Evolutionary conservation across 2,329 filamentous ascomycete genomes (phyloP).

Genomic region (Talaromyces sp.): DNA sequence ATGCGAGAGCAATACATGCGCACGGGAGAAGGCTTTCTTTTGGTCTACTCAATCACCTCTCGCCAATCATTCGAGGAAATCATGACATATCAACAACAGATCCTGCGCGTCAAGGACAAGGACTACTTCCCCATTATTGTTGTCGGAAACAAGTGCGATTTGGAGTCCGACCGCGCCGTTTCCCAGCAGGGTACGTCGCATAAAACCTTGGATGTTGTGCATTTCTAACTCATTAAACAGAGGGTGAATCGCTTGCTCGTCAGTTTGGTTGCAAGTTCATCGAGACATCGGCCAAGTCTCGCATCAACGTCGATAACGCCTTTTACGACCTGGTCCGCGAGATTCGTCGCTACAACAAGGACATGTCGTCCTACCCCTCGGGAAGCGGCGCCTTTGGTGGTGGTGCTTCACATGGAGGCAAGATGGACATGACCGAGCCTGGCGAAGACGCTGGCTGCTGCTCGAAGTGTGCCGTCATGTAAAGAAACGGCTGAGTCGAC

Average conservation of each 20-base stretch:
- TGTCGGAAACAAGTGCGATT: conserved; percentile 98
- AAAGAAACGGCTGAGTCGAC: conserved; percentile 30
- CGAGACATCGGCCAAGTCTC: conserved; percentile 96
- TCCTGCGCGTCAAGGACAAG: conserved; percentile 97
- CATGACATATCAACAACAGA: conserved; percentile 97
- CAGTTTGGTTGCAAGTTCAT: conserved; percentile 97
- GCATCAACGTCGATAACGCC: conserved; percentile 96
- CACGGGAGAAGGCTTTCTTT: conserved; percentile 93
- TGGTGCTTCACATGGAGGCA: conserved; percentile 50
- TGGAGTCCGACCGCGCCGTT: conserved; percentile 87
- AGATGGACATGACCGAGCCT: conserved; percentile 69
- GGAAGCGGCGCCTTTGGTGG: conserved; percentile 58
- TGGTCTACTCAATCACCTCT: conserved; percentile 97
- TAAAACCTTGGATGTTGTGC: neutral
- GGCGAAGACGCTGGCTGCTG: conserved; percentile 63
- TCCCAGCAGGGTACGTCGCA: conserved; percentile 73
- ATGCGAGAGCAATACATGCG: conserved; percentile 99
- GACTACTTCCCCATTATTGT: conserved; percentile 99
- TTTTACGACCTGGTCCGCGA: conserved; percentile 98
- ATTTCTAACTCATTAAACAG: conserved; percentile 41
- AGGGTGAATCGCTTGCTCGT: conserved; percentile 80
- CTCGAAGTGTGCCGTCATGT: conserved; percentile 83
- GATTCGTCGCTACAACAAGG: conserved; percentile 96
- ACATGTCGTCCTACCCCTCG: conserved; percentile 83
- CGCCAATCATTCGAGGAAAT: conserved; percentile 98